Base-by-base conservation (phyloP, 257 asterid genomes). In the Gynochthodes officinalis region DNA sequence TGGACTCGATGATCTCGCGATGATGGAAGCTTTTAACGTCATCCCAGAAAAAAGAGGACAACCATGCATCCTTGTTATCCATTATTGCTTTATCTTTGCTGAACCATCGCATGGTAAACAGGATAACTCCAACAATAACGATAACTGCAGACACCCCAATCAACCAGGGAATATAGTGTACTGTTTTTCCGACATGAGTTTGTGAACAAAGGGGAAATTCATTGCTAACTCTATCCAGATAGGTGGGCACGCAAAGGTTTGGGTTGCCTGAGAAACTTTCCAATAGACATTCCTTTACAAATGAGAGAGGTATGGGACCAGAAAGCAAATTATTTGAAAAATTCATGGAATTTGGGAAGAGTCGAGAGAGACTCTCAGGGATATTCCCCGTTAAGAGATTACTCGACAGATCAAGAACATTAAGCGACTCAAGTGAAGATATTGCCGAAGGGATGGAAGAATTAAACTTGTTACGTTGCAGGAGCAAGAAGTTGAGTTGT, bases 1-100 rank as follows among this genome's bases (percentile, higher is more conserved):
- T 76, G 44, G 92, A 87, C 1, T 86, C 96, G 11, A 85, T 63
- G 52, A 93, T 89, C 80, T 93, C 97, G 0, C 89, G 80, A 33
- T 85, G 88, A 60, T 90, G 97, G 89, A 93, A 93, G 30, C 89
- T 87, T 69, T 87, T 93, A 30, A 90, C 85, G 21, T 92, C 93
- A 15, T 81, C 89, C 4, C 92, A 93, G 75, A 75, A 84, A 76
- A 82, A 84, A 0, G 95, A 87, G 0, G 89, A 79, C 7, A 95
- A 82, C n/a, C 76, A 5, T 11, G 84, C 55, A 27, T 88, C 90
- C 28, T 88, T 89, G 4, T 80, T 75, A 48, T 84, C 87, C 30
- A 72, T 50, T 67, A 72, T 80, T 16, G 71, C 58, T 63, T 67
- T 79, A 33, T 86, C 82, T 52, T 78, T 87, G 44, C 54, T 80